Evolutionary conservation across 1,284 basidiomycete genomes (phyloP), one percentile per base, ranked within the genome.

Genomic region (Tilletia walkeri): DNA sequence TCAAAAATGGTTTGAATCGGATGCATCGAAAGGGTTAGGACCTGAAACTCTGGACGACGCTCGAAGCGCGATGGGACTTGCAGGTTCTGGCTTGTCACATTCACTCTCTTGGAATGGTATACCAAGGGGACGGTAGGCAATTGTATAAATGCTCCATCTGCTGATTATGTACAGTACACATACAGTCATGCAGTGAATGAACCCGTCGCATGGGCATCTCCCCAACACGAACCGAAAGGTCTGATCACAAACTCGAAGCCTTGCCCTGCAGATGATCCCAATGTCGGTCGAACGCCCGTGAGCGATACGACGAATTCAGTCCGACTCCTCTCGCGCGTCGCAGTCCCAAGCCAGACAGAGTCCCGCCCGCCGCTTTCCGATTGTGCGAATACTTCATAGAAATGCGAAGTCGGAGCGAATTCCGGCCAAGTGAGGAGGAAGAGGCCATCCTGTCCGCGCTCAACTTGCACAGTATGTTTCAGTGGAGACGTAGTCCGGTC

Each of bases 301-400:
- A 63, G 36, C 6, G 59, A 36, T 9, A 39, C 34, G 9, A 39
- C 59, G 39, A 39, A 63, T 20, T 38, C 34, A 14, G 59, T 63
- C 34, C 59, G 59, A 63, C 59, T 38, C 34, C 36, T 24, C 16
- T 67, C 66, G n/a, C 48, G 50, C 66, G 66, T 67, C 2, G 66
- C 66, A 5, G 66, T 53, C 36, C 66, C 47, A 4, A 67, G 49
- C 66, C 66, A 67, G 16, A 24, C 7, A 20, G 3, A 14, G 3
- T 14, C 20, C 10, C 30, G 7, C 7, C 24, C 50, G 36, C 59
- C 36, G 18, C 12, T 14, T 16, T 39, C 59, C 12, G 61, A n/a
- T 30, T 20, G 24, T 39, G 50, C 9, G 59, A 72, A 70, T 18
- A 73, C 9, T 41, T 73, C 71, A 47, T 75, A 73, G 24, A 39